These are phyloP conservation scores for Symbiodinium natans DNA, from an alignment of 73 alveolate species.

Conservation along the genomic window DNA sequence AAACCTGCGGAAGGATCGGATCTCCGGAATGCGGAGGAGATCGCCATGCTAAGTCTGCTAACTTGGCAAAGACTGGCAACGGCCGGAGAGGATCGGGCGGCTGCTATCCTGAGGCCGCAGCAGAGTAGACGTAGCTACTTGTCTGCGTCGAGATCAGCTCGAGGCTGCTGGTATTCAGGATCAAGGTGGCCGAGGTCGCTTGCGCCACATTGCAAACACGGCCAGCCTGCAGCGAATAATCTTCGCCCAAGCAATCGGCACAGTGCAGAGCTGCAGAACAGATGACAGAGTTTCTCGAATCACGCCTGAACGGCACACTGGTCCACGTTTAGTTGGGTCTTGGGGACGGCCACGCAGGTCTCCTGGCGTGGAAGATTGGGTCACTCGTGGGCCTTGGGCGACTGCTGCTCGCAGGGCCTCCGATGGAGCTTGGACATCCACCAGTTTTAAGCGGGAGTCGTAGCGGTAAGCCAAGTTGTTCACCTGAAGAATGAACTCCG, in stretches of 20 bases:
- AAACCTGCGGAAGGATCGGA: not conserved
- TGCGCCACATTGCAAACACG: slow-evolving; percentile 40
- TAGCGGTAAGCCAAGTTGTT: slow-evolving; percentile 45
- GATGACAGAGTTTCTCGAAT: too few relatives aligned
- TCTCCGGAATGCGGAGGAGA: too few relatives aligned
- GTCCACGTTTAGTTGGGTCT: slow-evolving; percentile 2
- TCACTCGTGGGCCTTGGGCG: not conserved
- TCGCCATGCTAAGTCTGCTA: not conserved
- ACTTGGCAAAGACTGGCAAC: not conserved
- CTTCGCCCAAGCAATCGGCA: too few relatives aligned
- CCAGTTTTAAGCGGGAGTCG: slow-evolving; percentile 24
- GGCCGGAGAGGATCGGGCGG: not conserved
- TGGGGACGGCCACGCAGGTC: slow-evolving; percentile 10
- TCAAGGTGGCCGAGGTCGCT: slow-evolving; percentile 56
- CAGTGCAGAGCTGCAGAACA: too few relatives aligned
- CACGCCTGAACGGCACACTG: slow-evolving; percentile 24
- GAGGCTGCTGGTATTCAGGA: not conserved
- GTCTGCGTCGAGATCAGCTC: slow-evolving; percentile 6
- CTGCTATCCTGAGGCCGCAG: not conserved
- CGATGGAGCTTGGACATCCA: not conserved
- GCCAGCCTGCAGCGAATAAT: not conserved
- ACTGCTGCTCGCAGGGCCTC: not conserved
- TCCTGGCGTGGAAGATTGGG: not conserved
- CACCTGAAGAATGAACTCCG: slow-evolving; percentile 21
- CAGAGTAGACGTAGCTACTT: slow-evolving; percentile 23